phyloP scores from a whole-genome alignment of 2,329 filamentous ascomycete species.

The Nigrograna mackinnonii region DNA sequence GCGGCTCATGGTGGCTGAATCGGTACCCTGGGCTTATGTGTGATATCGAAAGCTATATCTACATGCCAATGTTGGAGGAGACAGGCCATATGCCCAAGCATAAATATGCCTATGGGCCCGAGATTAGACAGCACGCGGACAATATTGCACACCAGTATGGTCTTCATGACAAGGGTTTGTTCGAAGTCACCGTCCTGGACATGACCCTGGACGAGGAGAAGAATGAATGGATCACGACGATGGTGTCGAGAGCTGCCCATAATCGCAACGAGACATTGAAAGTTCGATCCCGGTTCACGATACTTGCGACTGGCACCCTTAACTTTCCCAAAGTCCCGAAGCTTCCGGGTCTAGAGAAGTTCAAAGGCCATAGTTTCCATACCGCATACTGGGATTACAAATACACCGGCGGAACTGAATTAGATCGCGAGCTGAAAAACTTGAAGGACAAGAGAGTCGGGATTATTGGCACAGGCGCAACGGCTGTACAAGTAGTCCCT shows the following conservation, averaged over 20 bases:
- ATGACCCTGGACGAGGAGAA: neutral
- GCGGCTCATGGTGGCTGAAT: neutral
- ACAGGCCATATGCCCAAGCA: neutral
- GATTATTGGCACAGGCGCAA: constrained; percentile 48
- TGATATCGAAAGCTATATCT: constrained; percentile 1
- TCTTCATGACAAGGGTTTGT: neutral
- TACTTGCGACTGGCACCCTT: neutral
- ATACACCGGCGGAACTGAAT: constrained; percentile 38
- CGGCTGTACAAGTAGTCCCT: constrained; percentile 44
- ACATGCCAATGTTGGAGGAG: neutral
- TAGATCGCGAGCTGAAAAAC: constrained; percentile 22
- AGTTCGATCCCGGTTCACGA: neutral
- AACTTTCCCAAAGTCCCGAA: neutral
- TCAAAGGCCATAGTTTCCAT: constrained; percentile 35
- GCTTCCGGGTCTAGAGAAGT: neutral
- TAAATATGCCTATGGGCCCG: neutral
- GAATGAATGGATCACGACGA: constrained; percentile 17
- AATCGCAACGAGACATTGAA: neutral
- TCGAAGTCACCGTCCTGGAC: neutral
- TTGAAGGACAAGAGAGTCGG: constrained; percentile 41
- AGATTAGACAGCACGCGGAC: neutral
- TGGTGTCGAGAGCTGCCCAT: neutral
- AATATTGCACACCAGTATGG: neutral
- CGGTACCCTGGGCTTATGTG: neutral
- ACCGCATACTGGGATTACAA: constrained; percentile 47